Evolutionary conservation across 768 basidiomycete genomes (phyloP).

Genomic region (Boletus edulis): DNA sequence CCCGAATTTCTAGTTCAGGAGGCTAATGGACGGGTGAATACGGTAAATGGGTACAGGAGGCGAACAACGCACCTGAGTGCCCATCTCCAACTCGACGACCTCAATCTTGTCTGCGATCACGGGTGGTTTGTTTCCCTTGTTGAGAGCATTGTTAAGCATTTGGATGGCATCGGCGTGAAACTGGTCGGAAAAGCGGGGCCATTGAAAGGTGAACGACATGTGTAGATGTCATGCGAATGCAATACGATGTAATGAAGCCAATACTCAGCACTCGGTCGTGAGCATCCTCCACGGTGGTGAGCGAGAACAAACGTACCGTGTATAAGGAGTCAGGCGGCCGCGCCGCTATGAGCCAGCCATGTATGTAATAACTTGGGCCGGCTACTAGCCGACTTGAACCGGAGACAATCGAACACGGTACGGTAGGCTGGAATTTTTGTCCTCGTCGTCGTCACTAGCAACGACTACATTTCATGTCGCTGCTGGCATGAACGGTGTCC

Average conservation of each 20-base stretch:
- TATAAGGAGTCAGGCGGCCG: conserved; percentile 1
- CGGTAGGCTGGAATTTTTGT: not conserved
- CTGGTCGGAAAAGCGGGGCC: conserved; percentile 95
- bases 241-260: not conserved
- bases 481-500: conserved; percentile 64
- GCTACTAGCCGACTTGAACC: conserved; percentile 3
- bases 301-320: conserved; percentile 10
- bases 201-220: conserved; percentile 93
- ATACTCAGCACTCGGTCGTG: conserved; percentile 8
- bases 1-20: conserved; percentile 94
- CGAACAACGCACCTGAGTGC: conserved; percentile 70
- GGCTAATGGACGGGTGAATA: conserved; percentile 52
- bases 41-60: not conserved
- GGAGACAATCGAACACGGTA: not conserved
- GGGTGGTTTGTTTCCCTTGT: conserved; percentile 96
- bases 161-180: conserved; percentile 95
- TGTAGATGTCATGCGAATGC: conserved; percentile 1
- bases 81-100: conserved; percentile 99
- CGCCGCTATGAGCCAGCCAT: too few relatives aligned
- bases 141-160: conserved; percentile 95
- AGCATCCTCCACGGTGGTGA: conserved; percentile 16
- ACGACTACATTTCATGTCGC: conserved; percentile 22
- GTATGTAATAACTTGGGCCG: not conserved
- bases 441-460: not conserved
- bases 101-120: conserved; percentile 97